Evolutionary conservation across 345 rosid genomes (phyloP).

Genomic region (Eucalyptus shirleyi): DNA sequence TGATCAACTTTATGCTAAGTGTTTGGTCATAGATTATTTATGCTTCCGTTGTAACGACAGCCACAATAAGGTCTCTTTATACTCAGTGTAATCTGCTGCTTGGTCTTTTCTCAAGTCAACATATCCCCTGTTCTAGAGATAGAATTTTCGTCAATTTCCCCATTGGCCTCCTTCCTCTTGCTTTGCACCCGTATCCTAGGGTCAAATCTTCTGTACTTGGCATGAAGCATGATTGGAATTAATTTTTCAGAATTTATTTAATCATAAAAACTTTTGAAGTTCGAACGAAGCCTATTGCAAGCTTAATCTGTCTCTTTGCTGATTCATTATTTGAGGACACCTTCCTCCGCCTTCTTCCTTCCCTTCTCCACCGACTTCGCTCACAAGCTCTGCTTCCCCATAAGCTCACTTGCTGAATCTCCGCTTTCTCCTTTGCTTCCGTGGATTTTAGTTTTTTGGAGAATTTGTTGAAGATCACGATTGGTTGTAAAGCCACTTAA

Average conservation of each 20-base stretch:
- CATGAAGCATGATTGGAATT: not conserved
- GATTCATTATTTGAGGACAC: not conserved
- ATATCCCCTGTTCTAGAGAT: not conserved
- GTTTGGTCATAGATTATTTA: too few species aligned
- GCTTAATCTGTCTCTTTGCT: too few species aligned
- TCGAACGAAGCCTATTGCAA: too few species aligned
- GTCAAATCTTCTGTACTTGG: not conserved
- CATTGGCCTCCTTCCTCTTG: not conserved
- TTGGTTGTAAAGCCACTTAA: too few species aligned
- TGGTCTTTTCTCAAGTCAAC: not conserved
- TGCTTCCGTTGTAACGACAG: too few species aligned
- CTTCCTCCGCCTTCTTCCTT: not conserved
- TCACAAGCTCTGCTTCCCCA: constrained; percentile 50
- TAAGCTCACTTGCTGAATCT: not conserved
- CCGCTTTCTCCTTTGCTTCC: not conserved
- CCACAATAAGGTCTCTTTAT: too few species aligned
- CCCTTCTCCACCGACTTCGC: constrained; percentile 29
- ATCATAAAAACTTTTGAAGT: not conserved
- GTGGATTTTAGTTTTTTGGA: not conserved
- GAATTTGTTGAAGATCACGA: not conserved
- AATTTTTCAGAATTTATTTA: not conserved
- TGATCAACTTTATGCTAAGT: too few species aligned
- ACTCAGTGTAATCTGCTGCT: not conserved
- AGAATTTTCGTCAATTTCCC: not conserved
- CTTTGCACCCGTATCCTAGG: too few species aligned